Evolutionary conservation across 768 basidiomycete genomes (phyloP).

Genomic region (Lenzites betulinus): DNA sequence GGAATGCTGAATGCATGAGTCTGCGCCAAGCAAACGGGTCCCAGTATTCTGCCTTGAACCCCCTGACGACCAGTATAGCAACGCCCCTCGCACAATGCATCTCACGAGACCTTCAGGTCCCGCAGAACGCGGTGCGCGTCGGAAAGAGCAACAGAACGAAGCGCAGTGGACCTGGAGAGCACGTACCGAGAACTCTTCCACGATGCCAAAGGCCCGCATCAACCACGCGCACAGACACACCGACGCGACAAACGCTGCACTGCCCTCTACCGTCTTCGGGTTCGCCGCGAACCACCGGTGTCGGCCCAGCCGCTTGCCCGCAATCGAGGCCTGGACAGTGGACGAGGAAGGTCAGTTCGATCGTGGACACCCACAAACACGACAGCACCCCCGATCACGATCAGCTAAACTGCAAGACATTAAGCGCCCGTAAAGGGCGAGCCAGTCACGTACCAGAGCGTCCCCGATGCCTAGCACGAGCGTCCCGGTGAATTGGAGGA

Average conservation of each 20-base stretch:
- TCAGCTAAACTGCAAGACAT: neutral
- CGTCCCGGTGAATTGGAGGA: constrained; percentile 80
- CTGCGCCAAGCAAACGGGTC: no score
- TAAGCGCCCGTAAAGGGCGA: neutral
- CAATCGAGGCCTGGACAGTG: constrained; percentile 77
- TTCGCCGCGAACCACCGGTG: constrained; percentile 84
- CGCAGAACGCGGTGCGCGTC: neutral
- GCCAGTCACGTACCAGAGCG: constrained; percentile 65
- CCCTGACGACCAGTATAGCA: no score
- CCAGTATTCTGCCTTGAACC: no score
- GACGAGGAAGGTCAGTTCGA: neutral
- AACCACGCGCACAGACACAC: constrained; percentile 69
- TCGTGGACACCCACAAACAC: neutral
- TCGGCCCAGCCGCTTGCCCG: constrained; percentile 82
- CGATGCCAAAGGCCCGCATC: constrained; percentile 68
- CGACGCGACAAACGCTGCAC: constrained; percentile 74
- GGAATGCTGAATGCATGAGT: no score
- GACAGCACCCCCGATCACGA: constrained; percentile 1
- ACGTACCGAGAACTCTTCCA: constrained; percentile 74
- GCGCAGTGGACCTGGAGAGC: neutral
- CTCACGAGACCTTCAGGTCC: neutral
- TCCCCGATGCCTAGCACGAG: constrained; percentile 91
- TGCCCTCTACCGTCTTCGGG: constrained; percentile 91
- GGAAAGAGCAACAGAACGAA: neutral
- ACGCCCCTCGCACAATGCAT: no score